Percentiles rank a stretch among this genome's conserved stretches.
phyloP scores from a whole-genome alignment of 2,329 filamentous ascomycete species.

The Chaetomium sp. region DNA sequence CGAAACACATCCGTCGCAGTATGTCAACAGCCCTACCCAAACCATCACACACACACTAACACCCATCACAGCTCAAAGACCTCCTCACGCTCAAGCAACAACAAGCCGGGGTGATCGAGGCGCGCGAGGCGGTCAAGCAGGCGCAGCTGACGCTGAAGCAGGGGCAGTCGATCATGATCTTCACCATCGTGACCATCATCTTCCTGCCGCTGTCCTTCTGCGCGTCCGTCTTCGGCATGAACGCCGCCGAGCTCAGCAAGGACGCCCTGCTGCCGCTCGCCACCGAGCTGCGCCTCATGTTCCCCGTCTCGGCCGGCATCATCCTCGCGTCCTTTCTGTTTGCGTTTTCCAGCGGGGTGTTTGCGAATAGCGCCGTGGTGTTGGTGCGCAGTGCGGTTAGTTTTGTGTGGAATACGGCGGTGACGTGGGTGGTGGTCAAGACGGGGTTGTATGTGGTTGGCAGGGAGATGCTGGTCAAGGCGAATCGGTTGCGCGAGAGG shows the following conservation, averaged over 20 bases:
- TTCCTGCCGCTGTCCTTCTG: conserved; percentile 40
- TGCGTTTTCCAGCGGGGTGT: conserved; percentile 33
- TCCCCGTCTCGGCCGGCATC: conserved; percentile 35
- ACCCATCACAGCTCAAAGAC: conserved; percentile 40
- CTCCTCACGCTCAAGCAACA: conserved; percentile 50
- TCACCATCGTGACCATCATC: conserved; percentile 51
- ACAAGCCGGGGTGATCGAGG: conserved; percentile 49
- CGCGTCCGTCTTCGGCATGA: conserved; percentile 36
- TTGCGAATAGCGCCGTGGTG: conserved; percentile 24
- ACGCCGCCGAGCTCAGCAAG: conserved; percentile 31
- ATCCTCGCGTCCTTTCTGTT: conserved; percentile 35
- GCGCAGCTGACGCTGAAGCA: conserved; percentile 46
- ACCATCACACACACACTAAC: conserved; percentile 9
- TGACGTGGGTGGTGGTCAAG: conserved; percentile 31
- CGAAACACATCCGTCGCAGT: conserved; percentile 41
- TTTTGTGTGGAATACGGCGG: conserved; percentile 28
- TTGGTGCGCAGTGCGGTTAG: conserved; percentile 24
- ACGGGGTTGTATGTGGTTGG: conserved; percentile 30
- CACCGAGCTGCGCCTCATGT: conserved; percentile 30
- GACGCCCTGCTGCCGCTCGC: conserved; percentile 27
- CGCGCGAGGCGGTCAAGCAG: conserved; percentile 45
- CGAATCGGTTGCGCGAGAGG: conserved; percentile 27
- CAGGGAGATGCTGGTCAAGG: conserved; percentile 22
- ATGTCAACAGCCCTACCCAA: too few species aligned
- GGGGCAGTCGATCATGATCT: conserved; percentile 49